These are phyloP conservation scores for Orbilia quercus DNA, from an alignment of 2,329 filamentous ascomycete genomes.

Conservation along the genomic window DNA sequence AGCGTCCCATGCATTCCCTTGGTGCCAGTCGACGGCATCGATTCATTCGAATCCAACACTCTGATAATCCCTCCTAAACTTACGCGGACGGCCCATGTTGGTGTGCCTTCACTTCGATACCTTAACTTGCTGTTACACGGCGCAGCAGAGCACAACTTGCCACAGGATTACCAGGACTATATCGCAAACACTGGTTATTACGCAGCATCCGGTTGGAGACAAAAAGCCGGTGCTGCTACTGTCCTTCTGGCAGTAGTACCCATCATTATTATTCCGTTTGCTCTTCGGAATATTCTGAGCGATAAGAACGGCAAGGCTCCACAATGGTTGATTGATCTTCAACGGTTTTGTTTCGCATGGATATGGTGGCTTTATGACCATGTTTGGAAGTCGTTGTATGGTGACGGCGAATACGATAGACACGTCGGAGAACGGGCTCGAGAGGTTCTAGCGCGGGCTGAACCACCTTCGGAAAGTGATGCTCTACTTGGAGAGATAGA, in stretches of 20 bases:
- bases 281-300: conserved; percentile 67
- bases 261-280: conserved; percentile 69
- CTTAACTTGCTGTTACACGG: conserved; percentile 82
- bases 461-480: conserved; percentile 19
- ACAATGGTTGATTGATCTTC: conserved; percentile 71
- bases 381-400: conserved; percentile 76
- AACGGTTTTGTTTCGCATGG: conserved; percentile 68
- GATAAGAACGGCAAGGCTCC: conserved; percentile 77
- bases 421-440: conserved; percentile 24
- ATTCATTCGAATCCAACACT: conserved; percentile 80
- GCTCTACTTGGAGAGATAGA: conserved; percentile 23
- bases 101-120: conserved; percentile 86
- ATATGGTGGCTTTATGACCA: conserved; percentile 75
- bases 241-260: conserved; percentile 73
- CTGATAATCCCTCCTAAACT: conserved; percentile 74
- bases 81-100: conserved; percentile 74
- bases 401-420: conserved; percentile 77
- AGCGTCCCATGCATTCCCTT: conserved; percentile 66
- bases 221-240: conserved; percentile 73
- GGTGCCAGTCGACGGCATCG: conserved; percentile 63
- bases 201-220: conserved; percentile 68
- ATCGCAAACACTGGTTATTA: conserved; percentile 77
- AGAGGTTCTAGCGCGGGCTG: conserved; percentile 9
- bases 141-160: conserved; percentile 81
- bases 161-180: conserved; percentile 79